phyloP scores from a whole-genome alignment of 371 early-diverging fungal genomes.

The Mucor piriformis region DNA sequence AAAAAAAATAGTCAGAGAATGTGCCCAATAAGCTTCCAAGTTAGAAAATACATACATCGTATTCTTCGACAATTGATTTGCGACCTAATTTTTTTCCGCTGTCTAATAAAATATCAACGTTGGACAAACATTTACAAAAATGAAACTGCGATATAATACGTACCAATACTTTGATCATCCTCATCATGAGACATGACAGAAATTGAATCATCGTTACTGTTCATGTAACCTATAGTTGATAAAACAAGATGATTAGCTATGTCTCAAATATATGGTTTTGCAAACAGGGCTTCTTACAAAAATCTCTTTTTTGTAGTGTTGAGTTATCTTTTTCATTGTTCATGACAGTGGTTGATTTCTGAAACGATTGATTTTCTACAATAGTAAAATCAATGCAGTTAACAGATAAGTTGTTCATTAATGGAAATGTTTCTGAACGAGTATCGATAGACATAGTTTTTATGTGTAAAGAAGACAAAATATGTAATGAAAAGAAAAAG shows the following conservation, averaged over 20 bases:
- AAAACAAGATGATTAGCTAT: not conserved
- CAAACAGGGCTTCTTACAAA: not conserved
- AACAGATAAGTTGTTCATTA: too few relatives aligned
- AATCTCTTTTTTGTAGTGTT: not conserved
- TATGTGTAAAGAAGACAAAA: not conserved
- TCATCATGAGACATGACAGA: not conserved
- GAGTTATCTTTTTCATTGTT: not conserved
- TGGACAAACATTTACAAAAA: not conserved
- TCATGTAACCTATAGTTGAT: not conserved
- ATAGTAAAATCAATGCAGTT: too few relatives aligned
- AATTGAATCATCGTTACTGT: not conserved
- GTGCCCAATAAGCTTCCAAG: too few relatives aligned
- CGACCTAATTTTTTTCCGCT: conserved; percentile 25
- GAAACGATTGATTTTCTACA: not conserved
- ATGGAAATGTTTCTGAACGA: too few relatives aligned
- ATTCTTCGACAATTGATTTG: conserved; percentile 23
- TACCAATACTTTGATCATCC: conserved; percentile 3
- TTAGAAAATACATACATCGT: not conserved
- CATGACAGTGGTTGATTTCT: not conserved
- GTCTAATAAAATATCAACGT: conserved; percentile 9
- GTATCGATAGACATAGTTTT: not conserved
- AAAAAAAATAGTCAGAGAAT: too few relatives aligned
- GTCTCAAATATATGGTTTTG: too few relatives aligned
- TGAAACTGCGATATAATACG: not conserved
- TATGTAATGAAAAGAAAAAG: conserved; percentile 1